Evolutionary conservation across 2,329 filamentous ascomycete genomes (phyloP).

Genomic region (Ophiostoma fasciatum): DNA sequence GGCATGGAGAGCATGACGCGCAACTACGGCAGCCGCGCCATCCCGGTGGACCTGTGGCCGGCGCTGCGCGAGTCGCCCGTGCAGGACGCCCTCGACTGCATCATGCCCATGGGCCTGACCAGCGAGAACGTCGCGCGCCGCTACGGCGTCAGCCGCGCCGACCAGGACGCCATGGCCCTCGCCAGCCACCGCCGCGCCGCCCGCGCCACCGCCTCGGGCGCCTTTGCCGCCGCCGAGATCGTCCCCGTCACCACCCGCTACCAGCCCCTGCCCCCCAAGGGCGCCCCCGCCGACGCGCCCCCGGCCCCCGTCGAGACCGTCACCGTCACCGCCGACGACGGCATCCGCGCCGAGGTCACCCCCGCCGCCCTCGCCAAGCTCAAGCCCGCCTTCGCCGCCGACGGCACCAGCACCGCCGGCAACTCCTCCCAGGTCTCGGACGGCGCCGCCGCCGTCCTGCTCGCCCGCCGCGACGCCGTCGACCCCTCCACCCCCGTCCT

Average conservation of each 20-base stretch:
- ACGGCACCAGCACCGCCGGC: conserved; percentile 69
- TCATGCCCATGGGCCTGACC: conserved; percentile 90
- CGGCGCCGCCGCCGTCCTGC: conserved; percentile 66
- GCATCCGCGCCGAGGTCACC: conserved; percentile 54
- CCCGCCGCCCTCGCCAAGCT: conserved; percentile 60
- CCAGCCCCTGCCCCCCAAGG: conserved; percentile 48
- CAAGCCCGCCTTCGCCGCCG: conserved; percentile 69
- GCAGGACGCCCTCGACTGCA: conserved; percentile 65
- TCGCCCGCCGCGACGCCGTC: conserved; percentile 76
- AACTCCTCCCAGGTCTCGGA: conserved; percentile 75
- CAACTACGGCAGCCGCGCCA: conserved; percentile 76
- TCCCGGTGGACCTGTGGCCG: conserved; percentile 69
- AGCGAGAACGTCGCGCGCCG: conserved; percentile 74
- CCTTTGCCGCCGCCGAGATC: conserved; percentile 63
- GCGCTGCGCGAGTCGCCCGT: conserved; percentile 47
- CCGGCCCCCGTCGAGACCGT: conserved; percentile 32
- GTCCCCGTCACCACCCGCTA: conserved; percentile 62
- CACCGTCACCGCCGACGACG: conserved; percentile 66
- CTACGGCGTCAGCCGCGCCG: conserved; percentile 56
- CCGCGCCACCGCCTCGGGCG: conserved; percentile 50
- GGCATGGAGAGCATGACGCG: conserved; percentile 95
- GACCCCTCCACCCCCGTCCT: conserved; percentile 62
- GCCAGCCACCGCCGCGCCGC: conserved; percentile 60
- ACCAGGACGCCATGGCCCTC: conserved; percentile 74
- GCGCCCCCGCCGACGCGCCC: conserved; percentile 32